These are phyloP conservation scores for Dendrobium nobile DNA, from an alignment of 106 monocot species.

Conservation along the genomic window DNA sequence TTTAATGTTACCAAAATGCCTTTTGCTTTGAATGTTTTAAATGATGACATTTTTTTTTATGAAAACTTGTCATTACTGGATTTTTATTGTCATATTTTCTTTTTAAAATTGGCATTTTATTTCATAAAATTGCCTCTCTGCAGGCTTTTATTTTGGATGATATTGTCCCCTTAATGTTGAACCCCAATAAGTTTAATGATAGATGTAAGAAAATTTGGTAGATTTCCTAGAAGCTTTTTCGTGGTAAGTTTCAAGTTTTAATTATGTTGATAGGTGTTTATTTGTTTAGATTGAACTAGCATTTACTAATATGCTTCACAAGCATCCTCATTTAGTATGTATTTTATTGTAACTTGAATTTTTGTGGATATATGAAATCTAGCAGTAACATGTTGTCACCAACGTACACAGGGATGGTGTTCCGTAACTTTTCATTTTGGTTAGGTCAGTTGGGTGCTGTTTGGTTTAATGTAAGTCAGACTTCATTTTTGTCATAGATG, in stretches of 20 bases:
- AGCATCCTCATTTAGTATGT: background rate
- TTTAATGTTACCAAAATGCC: background rate
- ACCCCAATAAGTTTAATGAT: background rate
- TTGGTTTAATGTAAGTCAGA: background rate
- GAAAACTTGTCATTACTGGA: background rate
- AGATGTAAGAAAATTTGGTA: background rate
- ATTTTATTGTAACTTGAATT: background rate
- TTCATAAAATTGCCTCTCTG: background rate
- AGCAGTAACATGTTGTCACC: background rate
- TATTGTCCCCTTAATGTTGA: background rate
- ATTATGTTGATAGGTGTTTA: background rate
- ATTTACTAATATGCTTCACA: background rate
- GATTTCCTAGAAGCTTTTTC: background rate
- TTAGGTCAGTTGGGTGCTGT: background rate
- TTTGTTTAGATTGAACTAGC: background rate
- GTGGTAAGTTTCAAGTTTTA: background rate
- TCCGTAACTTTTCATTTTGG: background rate
- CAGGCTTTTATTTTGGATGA: background rate
- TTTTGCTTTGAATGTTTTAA: background rate
- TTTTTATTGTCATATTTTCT: background rate
- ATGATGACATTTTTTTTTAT: background rate
- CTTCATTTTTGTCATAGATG: background rate
- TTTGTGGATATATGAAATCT: background rate
- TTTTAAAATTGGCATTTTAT: background rate
- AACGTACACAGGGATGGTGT: background rate